These are phyloP conservation scores for Myxozyma monticola DNA, from an alignment of 805 yeast genomes.

Conservation along the genomic window DNA sequence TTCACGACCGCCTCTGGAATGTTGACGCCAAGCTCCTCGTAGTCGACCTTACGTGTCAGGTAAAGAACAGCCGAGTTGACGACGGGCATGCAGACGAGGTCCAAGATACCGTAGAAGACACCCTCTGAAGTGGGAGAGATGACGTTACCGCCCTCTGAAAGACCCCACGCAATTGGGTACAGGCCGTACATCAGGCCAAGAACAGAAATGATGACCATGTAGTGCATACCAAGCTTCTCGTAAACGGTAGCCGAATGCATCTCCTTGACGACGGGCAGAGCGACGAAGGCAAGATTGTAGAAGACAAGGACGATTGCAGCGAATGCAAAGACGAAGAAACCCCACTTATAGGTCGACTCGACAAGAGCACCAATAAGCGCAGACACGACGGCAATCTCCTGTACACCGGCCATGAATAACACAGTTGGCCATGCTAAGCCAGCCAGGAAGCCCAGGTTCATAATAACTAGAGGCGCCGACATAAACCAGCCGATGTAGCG, in stretches of 20 bases:
- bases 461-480: conserved; percentile 49
- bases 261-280: conserved; percentile 3
- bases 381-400: conserved; percentile 53
- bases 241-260: conserved; percentile 22
- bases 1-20: no score
- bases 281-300: conserved; percentile 28
- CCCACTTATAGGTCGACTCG: conserved; percentile 63
- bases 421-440: conserved; percentile 38
- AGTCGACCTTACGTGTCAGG: conserved; percentile 29
- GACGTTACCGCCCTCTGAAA: conserved; percentile 63
- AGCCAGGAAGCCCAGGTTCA: conserved; percentile 40
- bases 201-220: neutral
- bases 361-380: conserved; percentile 59
- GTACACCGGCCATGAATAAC: conserved; percentile 40
- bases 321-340: conserved; percentile 60
- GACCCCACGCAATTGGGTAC: conserved; percentile 54
- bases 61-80: conserved; percentile 29
- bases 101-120: conserved; percentile 60
- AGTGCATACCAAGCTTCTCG: conserved; percentile 16
- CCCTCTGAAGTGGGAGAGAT: conserved; percentile 60
- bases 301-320: conserved; percentile 41
- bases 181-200: conserved; percentile 32
- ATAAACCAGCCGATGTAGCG: conserved; percentile 60
- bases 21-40: conserved; percentile 36
- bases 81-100: conserved; percentile 46